Evolutionary conservation across 306 rosid genomes (phyloP), one percentile per base, ranked within the genome.

Genomic region (Hippophae tibetana): DNA sequence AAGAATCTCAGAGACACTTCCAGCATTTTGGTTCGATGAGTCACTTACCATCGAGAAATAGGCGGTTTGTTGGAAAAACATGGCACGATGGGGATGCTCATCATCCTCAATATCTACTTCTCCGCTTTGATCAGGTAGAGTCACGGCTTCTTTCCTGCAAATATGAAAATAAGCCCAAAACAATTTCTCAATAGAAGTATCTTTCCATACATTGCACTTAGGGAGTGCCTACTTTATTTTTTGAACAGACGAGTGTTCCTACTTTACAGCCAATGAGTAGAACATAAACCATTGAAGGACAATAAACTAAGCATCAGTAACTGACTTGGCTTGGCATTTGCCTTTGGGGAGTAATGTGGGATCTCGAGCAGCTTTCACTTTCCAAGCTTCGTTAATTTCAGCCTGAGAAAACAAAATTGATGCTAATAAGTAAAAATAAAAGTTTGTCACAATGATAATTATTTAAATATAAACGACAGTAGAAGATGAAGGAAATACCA

Each of bases 311-410:
- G 14, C 5, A 48, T 11, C 53, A 49, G 53, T 49, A 18, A 31
- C 85, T 64, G 18, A 87, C 99, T 73, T 92, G 78, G 95, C 96
- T 31, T 84, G 76, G 38, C 85, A 73, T 76, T 75, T 88, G 72
- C 93, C 82, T 72, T 84, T 86, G 10, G 85, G 93, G 7, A 85
- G 86, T 61, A 80, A 54, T 0, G 83, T 88, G 52, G 86, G 81
- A 73, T 82, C 93, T 6, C 79, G 66, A 9, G 8, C 83, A 58
- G 70, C 47, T 71, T 88, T 85, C 69, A 68, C 79, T 59, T 82
- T 88, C 95, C 93, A 82, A 1, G 97, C 95, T 74, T 81, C 82
- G 57, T 86, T 86, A 52, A 89, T 69, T 76, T 85, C 95, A 73
- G 80, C 74, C 98, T 90, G 63, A 51, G 13, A 51, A 57, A 58